Base-by-base conservation (phyloP, 345 rosid species). In the Barbarea vulgaris region DNA sequence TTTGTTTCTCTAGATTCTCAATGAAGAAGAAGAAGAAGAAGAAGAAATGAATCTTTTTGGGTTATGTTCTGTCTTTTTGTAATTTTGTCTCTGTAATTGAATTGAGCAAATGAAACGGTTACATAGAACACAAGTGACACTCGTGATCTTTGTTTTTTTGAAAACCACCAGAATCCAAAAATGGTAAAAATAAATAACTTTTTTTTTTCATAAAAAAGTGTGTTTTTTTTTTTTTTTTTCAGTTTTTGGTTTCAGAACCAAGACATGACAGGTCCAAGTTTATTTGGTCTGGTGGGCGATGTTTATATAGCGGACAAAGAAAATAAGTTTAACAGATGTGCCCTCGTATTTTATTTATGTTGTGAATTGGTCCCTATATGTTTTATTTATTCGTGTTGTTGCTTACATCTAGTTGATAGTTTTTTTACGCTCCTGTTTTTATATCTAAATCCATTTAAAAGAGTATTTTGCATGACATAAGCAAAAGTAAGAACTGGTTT, bases 101-200 rank as follows among this genome's bases (percentile, higher is more conserved):
- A 66, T 57, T 74, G 56, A 67, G 67, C 46, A 58, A 69, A 69
- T 62, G 75, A 76, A 76, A 76, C 80, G 80, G 75, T 63, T 76
- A 62, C 65, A 69, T 65, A 62, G 70, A 54, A 47, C 70, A 42
- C 80, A 62, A 76, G 80, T 76, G 75, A 76, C 75, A 76, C 80
- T 76, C 80, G 80, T 76, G 80, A 76, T 69, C 75, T 62, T 75
- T 75, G 33, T 57, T 46, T 19, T 65, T 56, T 39, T 34, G 34
- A 64, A 54, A 65, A 48, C 25, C 69, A 65, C 73, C 81, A 65
- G 68, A 72, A 64, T 78, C 76, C 62, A 62, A 66, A 80, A 67
- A 56, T 63, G 87, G 85, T 70, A 83, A 84, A 65, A 37, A 66
- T 37, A 25, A 37, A 18, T 51, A 28, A 31, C 1, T 4, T 63